Evolutionary conservation across 148 eudicot genomes (phyloP), one percentile per base, ranked within the genome.

Genomic region (Spergularia marina): DNA sequence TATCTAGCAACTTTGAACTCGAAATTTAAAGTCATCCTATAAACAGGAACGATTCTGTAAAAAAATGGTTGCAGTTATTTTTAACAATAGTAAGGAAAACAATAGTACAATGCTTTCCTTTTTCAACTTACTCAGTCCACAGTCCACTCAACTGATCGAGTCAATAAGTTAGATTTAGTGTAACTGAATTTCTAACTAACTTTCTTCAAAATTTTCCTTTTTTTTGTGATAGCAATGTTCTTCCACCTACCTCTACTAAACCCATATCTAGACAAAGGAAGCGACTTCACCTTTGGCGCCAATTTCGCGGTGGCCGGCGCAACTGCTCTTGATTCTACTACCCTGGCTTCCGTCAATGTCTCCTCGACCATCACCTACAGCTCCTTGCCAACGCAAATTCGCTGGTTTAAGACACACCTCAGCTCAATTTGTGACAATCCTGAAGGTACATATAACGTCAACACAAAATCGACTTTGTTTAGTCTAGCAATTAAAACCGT

Each of bases 271-370:
- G 77, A 70, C 9, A 76, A 23, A 17, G 78, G 76, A 12, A 80
- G 84, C 53, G 55, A 79, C 75, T 86, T 86, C 51, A 77, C 8
- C 40, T 53, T 81, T 30, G 88, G 88, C 39, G 86, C 66, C 16
- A 86, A 86, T 66, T 81, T 86, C 17, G 86, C 86, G 1, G 83
- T 83, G 10, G 79, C 79, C 0, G 86, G 86, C 36, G 69, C 80
- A 5, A 75, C 82, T 0, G 88, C 86, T 14, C 78, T 75, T 21
- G 76, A 74, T 14, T 23, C 78, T 10, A n/a, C 73, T 56, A 23
- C 61, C 20, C 70, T 82, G 44, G 71, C 44, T 21, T 44, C 68
- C 18, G 52, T 64, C n/a, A 53, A 65, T 2, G 30, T 72, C 44
- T 25, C 21, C 11, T 21, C 65, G 39, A 52, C 58, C 6, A 16